Base-by-base conservation (phyloP, 2,329 filamentous ascomycete genomes). In the Curvularia hawaiiensis region DNA sequence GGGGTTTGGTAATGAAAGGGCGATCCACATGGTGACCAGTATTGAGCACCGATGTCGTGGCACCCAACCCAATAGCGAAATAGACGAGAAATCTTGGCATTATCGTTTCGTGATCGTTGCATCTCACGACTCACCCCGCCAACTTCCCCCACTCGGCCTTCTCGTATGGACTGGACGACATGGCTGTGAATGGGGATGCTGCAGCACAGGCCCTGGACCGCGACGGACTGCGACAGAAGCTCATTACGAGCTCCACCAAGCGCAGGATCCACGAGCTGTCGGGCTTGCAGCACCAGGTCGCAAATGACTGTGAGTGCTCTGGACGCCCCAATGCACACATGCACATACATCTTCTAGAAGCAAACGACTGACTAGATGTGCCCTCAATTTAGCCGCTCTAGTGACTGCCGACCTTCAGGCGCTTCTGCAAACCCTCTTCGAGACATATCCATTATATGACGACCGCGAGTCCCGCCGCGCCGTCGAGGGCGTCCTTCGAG, bases 381-480 rank as follows among this genome's bases (percentile, higher is more conserved):
- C 56, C 24, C n/a, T 30, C 16, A 7, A 58, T 44, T 31, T 55
- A 74, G 33, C 56, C 74, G 75, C 81, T 45, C 75, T 83, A 51
- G 78, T 71, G 41, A 60, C 70, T 31, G 64, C 76, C 39, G 76
- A 79, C 48, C 73, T 86, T 54, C 78, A 82, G 50, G 75, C 77
- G 58, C 76, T 95, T 51, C 79, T 96, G 62, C 84, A 86, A 60
- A 80, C 92, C 33, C 85, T 99, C 31, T 94, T 98, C 79, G 87
- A 87, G 74, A 97, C 93, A 50, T 92, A 97, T 73, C 86, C 91
- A 60, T 87, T 90, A 67, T 99, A 98, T 77, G 80, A 88, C 77
- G 95, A 99, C 78, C 88, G 93, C 68, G 81, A 86, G 63, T 98
- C 95, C 44, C 87, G 95, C 66, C 84, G 88, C 67, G 92, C 91